Evolutionary conservation across 1,284 basidiomycete species (phyloP).

Genomic region (Sporisorium reilianum): DNA sequence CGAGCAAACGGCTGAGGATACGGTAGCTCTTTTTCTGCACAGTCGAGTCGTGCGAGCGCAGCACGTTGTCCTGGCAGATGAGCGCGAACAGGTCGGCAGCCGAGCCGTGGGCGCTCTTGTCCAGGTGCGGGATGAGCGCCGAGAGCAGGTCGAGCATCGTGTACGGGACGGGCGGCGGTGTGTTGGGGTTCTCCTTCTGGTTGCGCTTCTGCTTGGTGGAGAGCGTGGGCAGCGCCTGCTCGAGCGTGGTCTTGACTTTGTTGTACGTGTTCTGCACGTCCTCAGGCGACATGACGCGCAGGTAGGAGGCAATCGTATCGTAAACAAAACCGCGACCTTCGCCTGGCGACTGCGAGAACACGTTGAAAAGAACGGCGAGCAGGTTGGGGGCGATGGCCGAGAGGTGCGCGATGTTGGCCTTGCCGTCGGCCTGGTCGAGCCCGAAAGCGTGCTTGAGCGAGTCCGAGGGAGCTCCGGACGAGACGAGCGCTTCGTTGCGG

Average conservation of each 20-base stretch:
- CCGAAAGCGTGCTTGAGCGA: slow-evolving; percentile 73
- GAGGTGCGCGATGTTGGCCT: slow-evolving; percentile 80
- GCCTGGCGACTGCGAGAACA: slow-evolving; percentile 85
- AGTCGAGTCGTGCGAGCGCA: slow-evolving; percentile 78
- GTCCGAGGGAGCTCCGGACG: slow-evolving; percentile 71
- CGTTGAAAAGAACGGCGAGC: slow-evolving; percentile 94
- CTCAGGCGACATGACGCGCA: slow-evolving; percentile 76
- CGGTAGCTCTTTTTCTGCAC: slow-evolving; percentile 97
- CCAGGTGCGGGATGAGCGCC: slow-evolving; percentile 78
- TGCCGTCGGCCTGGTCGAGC: slow-evolving; percentile 75
- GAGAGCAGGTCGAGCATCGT: slow-evolving; percentile 91
- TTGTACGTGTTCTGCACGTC: slow-evolving; percentile 82
- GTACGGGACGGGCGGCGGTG: slow-evolving; percentile 73
- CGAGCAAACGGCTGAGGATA: slow-evolving; percentile 76
- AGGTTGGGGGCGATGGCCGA: slow-evolving; percentile 87
- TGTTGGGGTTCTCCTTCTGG: slow-evolving; percentile 41
- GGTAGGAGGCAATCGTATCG: slow-evolving; percentile 88
- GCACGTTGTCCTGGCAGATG: slow-evolving; percentile 71
- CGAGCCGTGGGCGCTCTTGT: slow-evolving; percentile 37
- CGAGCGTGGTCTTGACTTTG: slow-evolving; percentile 83
- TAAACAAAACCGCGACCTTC: slow-evolving; percentile 86
- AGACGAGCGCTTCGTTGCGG: slow-evolving; percentile 74
- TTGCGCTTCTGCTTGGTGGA: slow-evolving; percentile 41
- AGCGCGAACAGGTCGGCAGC: slow-evolving; percentile 72
- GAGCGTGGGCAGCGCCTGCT: slow-evolving; percentile 75